Percentiles rank a stretch among this genome's conserved stretches.
These are phyloP conservation scores for Teunomyces tritomae DNA, from an alignment of 805 yeast genomes.

Conservation along the genomic window DNA sequence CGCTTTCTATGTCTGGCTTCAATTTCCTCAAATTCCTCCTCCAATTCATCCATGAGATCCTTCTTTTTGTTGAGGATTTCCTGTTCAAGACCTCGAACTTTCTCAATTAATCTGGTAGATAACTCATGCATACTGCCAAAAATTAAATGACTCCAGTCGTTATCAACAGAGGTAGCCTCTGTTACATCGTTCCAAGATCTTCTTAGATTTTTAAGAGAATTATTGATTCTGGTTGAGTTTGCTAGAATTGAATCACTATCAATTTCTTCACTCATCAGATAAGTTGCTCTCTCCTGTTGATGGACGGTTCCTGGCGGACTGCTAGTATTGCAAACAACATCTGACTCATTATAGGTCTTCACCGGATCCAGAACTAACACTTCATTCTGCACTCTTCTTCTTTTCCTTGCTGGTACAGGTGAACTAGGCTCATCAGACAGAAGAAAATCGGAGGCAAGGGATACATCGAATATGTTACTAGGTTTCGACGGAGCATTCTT, in stretches of 20 bases:
- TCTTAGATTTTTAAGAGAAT: neutral
- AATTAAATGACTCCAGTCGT: neutral
- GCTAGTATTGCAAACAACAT: neutral
- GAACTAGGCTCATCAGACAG: neutral
- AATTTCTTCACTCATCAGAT: neutral
- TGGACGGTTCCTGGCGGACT: no score
- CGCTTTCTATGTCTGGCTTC: neutral
- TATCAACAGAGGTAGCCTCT: neutral
- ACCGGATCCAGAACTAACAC: neutral
- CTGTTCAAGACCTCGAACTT: neutral
- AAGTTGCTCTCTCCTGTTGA: neutral
- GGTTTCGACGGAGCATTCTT: neutral
- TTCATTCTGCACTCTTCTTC: neutral
- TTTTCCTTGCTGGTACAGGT: neutral
- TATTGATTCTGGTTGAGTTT: neutral
- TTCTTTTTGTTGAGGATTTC: neutral
- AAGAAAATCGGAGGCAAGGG: neutral
- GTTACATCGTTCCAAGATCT: neutral
- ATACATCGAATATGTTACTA: neutral
- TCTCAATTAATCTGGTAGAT: neutral
- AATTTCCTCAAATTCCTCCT: neutral
- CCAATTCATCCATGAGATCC: neutral
- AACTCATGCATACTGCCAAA: neutral
- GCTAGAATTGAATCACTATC: neutral
- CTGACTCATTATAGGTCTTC: neutral